Percentiles rank a stretch among this genome's conserved stretches.
These are phyloP conservation scores for Lithospermum erythrorhizon DNA, from an alignment of 257 asterid species.

Conservation along the genomic window DNA sequence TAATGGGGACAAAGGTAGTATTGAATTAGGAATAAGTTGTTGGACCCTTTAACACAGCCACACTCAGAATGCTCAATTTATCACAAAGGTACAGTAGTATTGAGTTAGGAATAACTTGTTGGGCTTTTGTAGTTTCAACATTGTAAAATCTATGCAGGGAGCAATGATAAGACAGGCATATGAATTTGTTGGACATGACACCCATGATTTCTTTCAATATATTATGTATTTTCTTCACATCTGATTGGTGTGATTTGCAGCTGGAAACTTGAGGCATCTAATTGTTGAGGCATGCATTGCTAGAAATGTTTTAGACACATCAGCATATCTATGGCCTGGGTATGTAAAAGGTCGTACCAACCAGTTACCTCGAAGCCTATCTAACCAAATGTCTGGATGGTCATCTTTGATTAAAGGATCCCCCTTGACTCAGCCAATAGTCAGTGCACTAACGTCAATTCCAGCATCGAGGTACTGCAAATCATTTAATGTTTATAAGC, in stretches of 20 bases:
- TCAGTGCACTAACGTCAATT: slow-evolving; percentile 6
- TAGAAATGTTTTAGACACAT: slow-evolving; percentile 12
- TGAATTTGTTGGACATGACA: not conserved
- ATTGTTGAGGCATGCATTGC: slow-evolving; percentile 17
- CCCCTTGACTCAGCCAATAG: slow-evolving; percentile 8
- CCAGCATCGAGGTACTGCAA: slow-evolving; percentile 13
- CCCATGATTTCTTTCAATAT: not conserved
- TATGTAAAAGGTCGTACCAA: slow-evolving; percentile 5
- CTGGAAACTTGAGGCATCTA: slow-evolving; percentile 15
- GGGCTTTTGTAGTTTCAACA: no score
- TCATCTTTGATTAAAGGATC: slow-evolving; percentile 12
- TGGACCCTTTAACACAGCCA: no score
- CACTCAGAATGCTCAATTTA: no score
- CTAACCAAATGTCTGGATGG: slow-evolving; percentile 7
- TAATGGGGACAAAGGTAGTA: no score
- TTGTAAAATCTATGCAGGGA: not conserved
- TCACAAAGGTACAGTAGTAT: no score
- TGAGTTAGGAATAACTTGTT: no score
- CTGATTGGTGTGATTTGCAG: not conserved
- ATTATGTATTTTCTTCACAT: not conserved
- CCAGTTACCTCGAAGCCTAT: not conserved
- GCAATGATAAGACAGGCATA: not conserved
- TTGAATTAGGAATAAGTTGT: no score
- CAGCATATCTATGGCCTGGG: slow-evolving; percentile 14
- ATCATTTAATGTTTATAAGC: not conserved